These are phyloP conservation scores for Termitomyces sp. DNA, from an alignment of 768 basidiomycete genomes.

Conservation along the genomic window DNA sequence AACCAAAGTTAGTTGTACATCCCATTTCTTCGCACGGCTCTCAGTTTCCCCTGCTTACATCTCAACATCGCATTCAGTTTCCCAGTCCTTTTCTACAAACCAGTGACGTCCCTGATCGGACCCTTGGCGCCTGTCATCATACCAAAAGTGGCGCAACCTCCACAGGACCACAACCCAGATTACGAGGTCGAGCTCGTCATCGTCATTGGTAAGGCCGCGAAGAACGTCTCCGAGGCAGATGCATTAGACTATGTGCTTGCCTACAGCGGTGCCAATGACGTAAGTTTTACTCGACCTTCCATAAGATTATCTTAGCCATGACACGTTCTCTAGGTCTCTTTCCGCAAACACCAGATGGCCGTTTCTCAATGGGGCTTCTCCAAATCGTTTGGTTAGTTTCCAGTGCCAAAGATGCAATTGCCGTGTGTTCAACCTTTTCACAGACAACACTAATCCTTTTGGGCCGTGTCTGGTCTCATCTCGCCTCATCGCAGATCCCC, in stretches of 20 bases:
- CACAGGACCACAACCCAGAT: constrained; percentile 66
- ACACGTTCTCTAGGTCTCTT: constrained; percentile 51
- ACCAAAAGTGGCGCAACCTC: constrained; percentile 64
- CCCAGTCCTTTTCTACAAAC: constrained; percentile 80
- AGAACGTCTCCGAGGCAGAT: constrained; percentile 72
- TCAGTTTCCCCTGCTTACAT: not conserved
- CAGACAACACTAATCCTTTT: constrained; percentile 67
- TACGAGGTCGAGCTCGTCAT: constrained; percentile 81
- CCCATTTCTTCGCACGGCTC: not conserved
- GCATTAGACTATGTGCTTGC: constrained; percentile 84
- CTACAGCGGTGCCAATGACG: constrained; percentile 79
- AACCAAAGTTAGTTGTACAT: constrained; percentile 46
- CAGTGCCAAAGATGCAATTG: not conserved
- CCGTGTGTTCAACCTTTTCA: not conserved
- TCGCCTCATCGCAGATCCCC: constrained; percentile 58
- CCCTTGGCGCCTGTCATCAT: constrained; percentile 61
- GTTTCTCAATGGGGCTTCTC: constrained; percentile 87
- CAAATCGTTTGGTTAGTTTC: constrained; percentile 68
- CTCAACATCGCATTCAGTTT: constrained; percentile 31
- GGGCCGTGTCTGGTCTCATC: constrained; percentile 79
- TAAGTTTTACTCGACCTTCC: constrained; percentile 19
- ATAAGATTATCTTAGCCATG: not conserved
- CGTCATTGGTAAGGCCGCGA: constrained; percentile 77
- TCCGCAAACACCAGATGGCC: constrained; percentile 76
- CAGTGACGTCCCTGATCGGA: constrained; percentile 62